A percentile compares a stretch with the other conserved stretches of the same genome.
Conservation (phyloP, 352 stramenopile genomes). For the Globisporangium megalacanthum region DNA sequence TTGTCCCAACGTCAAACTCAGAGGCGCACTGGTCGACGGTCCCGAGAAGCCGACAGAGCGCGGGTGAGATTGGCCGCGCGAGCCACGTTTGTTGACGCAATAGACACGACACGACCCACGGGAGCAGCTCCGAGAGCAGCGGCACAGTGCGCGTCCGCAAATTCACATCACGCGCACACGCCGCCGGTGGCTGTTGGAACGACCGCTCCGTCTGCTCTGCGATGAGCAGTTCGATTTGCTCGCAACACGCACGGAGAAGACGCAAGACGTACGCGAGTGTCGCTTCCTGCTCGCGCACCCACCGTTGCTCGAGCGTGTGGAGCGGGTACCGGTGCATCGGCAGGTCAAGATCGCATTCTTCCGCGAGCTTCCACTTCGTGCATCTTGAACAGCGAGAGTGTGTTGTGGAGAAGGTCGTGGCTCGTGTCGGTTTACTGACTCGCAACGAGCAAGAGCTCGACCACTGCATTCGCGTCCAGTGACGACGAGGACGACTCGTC, state of each 20-base stretch:
- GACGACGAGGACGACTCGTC: slow-evolving; percentile 2
- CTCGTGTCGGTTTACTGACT: slow-evolving; percentile 14
- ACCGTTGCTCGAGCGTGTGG: slow-evolving; percentile 10
- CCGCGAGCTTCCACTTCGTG: slow-evolving; percentile 46
- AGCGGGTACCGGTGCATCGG: not conserved
- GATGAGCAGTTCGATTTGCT: slow-evolving; percentile 40
- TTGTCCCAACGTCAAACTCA: slow-evolving; percentile 49
- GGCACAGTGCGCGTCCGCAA: slow-evolving; percentile 37
- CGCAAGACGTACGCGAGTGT: slow-evolving; percentile 61
- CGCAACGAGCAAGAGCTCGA: slow-evolving; percentile 32
- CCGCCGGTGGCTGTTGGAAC: slow-evolving; percentile 24
- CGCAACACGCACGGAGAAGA: slow-evolving; percentile 51
- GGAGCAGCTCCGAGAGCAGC: slow-evolving; percentile 58
- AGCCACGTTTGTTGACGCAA: slow-evolving; percentile 78
- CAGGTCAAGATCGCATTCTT: slow-evolving; percentile 1
- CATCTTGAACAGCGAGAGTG: slow-evolving; percentile 53
- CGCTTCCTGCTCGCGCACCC: slow-evolving; percentile 61
- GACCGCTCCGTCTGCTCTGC: slow-evolving; percentile 45
- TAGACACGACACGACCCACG: slow-evolving; percentile 78
- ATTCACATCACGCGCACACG: slow-evolving; percentile 24
- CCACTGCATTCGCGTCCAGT: slow-evolving; percentile 27
- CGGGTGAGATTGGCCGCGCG: slow-evolving; percentile 57
- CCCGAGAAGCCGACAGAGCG: slow-evolving; percentile 55
- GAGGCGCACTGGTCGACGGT: slow-evolving; percentile 72
- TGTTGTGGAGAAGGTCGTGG: slow-evolving; percentile 25